A percentile compares a stretch with the other conserved stretches of the same genome.
phyloP scores from a whole-genome alignment of 2,329 filamentous ascomycete species.

The Keithomyces neogunnii region DNA sequence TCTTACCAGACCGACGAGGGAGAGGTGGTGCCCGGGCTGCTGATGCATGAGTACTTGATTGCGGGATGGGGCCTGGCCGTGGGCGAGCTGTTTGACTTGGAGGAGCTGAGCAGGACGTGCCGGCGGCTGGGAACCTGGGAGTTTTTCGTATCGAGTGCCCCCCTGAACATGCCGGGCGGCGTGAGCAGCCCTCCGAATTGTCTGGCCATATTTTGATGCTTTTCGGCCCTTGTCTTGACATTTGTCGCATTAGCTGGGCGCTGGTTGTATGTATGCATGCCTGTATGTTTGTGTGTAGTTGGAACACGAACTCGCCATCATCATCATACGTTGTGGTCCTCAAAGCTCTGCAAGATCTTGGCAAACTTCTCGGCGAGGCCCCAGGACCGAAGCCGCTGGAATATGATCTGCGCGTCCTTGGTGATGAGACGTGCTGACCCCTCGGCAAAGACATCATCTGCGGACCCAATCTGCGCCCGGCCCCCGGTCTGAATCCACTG shows the following conservation, averaged over 20 bases:
- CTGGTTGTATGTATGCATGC: neutral
- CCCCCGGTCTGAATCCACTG: slow-evolving; percentile 11
- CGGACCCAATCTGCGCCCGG: slow-evolving; percentile 15
- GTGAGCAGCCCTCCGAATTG: slow-evolving; percentile 36
- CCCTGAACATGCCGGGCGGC: slow-evolving; percentile 37
- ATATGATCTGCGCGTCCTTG: slow-evolving; percentile 15
- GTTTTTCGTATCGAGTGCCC: slow-evolving; percentile 41
- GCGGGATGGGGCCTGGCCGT: slow-evolving; percentile 39
- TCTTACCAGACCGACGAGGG: slow-evolving; percentile 16
- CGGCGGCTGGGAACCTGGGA: slow-evolving; percentile 38
- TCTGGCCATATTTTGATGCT: slow-evolving; percentile 29
- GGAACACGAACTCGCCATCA: neutral
- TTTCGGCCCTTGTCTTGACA: neutral
- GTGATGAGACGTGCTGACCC: slow-evolving; percentile 12
- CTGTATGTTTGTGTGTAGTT: neutral
- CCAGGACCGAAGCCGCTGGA: slow-evolving; percentile 17
- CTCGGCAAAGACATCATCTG: slow-evolving; percentile 12
- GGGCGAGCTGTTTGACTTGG: slow-evolving; percentile 27
- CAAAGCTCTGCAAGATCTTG: slow-evolving; percentile 14
- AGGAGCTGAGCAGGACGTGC: slow-evolving; percentile 35
- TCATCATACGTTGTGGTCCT: neutral
- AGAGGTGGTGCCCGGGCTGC: slow-evolving; percentile 14
- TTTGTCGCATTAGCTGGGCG: neutral
- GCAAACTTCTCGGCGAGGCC: slow-evolving; percentile 21
- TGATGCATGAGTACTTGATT: slow-evolving; percentile 37